A percentile compares a stretch with the other conserved stretches of the same genome.
phyloP scores from a whole-genome alignment of 768 basidiomycete genomes.

The Rhodotorula toruloides region DNA sequence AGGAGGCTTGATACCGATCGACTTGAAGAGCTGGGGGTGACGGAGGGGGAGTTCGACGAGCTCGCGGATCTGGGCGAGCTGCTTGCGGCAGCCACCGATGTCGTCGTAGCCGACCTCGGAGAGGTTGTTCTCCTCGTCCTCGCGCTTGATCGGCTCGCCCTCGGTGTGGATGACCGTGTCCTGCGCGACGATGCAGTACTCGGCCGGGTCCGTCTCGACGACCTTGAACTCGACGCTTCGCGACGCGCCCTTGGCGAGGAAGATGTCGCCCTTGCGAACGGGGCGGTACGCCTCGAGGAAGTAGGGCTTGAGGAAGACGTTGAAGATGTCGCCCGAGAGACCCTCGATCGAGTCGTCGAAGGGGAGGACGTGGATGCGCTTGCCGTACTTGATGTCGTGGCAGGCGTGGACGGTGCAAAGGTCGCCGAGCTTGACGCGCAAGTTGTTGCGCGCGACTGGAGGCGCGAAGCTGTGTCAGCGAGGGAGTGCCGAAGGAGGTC shows the following conservation, averaged over 20 bases:
- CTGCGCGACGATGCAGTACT: constrained; percentile 98
- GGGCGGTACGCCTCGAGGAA: constrained; percentile 98
- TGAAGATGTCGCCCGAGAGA: constrained; percentile 94
- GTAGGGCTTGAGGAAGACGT: constrained; percentile 96
- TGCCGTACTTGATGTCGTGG: constrained; percentile 97
- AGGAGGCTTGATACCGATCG: constrained; percentile 99
- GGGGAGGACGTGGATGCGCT: constrained; percentile 90
- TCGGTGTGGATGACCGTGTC: constrained; percentile 98
- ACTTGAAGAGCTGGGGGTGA: constrained; percentile 98
- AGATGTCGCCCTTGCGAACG: constrained; percentile 94
- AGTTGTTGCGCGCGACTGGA: constrained; percentile 91
- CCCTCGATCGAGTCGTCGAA: constrained; percentile 99
- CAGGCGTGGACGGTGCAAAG: constrained; percentile 93
- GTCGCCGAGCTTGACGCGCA: constrained; percentile 95
- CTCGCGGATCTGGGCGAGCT: constrained; percentile 99
- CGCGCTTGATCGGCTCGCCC: constrained; percentile 97
- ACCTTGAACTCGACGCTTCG: constrained; percentile 86
- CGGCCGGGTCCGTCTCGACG: constrained; percentile 93
- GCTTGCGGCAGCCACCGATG: constrained; percentile 98
- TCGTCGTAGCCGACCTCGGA: constrained; percentile 98
- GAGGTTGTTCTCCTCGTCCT: constrained; percentile 95
- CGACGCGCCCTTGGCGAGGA: constrained; percentile 98
- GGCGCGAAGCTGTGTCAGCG: not conserved
- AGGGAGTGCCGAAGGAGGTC: not conserved
- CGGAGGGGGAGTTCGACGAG: constrained; percentile 95